Base-by-base conservation (phyloP, 2,329 filamentous ascomycete genomes). In the Blastomyces emzantsi region DNA sequence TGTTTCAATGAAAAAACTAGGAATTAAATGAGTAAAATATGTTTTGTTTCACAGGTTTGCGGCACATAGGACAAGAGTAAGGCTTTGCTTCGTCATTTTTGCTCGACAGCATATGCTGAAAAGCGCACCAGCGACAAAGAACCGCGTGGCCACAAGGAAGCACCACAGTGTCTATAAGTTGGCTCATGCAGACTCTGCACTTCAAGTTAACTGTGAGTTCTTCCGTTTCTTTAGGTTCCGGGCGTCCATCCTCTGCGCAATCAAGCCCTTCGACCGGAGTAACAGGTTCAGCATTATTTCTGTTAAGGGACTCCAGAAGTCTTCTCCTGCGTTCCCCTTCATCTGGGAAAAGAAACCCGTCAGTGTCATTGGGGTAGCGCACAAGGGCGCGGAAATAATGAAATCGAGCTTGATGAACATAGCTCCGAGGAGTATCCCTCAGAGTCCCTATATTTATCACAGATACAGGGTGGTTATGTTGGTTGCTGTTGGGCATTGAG, bases 101-200 rank as follows among this genome's bases (percentile, higher is more conserved):
- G 68, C 74, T 74, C 1, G 77, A 73, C 2, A 81, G 81, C 43
- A 80, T 75, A 55, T 80, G 76, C 60, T 81, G 76, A 60, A 82
- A 79, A 2, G 80, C 81, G 66, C 82, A 84, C 81, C 81, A 84
- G 49, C 76, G 73, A 68, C 82, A 84, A 75, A 84, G 80, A 43
- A 80, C 76, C 65, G 83, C 75, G 69, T 84, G 82, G 0, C 82
- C 82, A 65, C 82, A 85, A 0, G 82, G 82, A 45, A 84, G 67
- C 22, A 82, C 72, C 1, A 80, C 81, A 7, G 79, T 79, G 64
- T 83, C 79, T 0, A 82, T 79, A 1, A 80, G 59, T 68, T 84
- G 82, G 11, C 75, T 75, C 67, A 82, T 81, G 69, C 82, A 85
- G 22, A 83, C 76, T 65, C 81, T 78, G 66, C 82, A 85, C 52